A percentile compares a stretch with the other conserved stretches of the same genome.
phyloP scores from a whole-genome alignment of 805 yeast genomes.

The Myxozyma geophila region DNA sequence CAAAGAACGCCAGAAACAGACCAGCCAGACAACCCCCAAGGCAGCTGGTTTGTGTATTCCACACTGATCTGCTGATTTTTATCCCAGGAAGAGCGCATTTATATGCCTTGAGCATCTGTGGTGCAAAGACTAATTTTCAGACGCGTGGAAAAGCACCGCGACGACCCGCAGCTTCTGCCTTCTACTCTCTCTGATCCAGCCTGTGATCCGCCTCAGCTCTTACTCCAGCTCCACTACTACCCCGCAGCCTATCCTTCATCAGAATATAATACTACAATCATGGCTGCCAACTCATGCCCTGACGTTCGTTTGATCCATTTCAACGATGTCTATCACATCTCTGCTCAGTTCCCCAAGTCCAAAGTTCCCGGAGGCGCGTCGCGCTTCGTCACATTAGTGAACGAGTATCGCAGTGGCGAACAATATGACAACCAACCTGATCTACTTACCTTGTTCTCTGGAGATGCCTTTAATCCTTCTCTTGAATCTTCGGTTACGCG shows the following conservation, averaged over 20 bases:
- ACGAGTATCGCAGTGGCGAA: constrained; percentile 25
- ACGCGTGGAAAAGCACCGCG: no score
- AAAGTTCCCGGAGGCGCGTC: constrained; percentile 39
- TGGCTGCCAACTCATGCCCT: constrained; percentile 4
- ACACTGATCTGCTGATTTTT: no score
- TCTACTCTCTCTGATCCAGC: no score
- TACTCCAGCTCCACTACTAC: no score
- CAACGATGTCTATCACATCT: constrained; percentile 38
- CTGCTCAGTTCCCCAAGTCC: constrained; percentile 26
- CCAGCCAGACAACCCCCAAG: no score
- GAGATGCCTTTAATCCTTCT: constrained; percentile 39
- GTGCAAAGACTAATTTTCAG: no score
- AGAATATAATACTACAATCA: not conserved
- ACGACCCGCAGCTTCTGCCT: no score
- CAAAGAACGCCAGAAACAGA: not conserved
- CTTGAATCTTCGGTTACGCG: constrained; percentile 36
- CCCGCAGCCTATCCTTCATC: not conserved
- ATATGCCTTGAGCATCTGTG: no score
- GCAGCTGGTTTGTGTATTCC: no score
- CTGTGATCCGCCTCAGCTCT: no score
- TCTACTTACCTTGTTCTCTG: constrained; percentile 37
- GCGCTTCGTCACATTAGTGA: constrained; percentile 36
- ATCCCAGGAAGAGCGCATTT: no score
- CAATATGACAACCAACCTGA: constrained; percentile 27
- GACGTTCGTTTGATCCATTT: constrained; percentile 36